Percentiles rank a stretch among this genome's conserved stretches.
Conservation (phyloP, 2,329 filamentous ascomycete species). For the Calonectria multiphialidica region DNA sequence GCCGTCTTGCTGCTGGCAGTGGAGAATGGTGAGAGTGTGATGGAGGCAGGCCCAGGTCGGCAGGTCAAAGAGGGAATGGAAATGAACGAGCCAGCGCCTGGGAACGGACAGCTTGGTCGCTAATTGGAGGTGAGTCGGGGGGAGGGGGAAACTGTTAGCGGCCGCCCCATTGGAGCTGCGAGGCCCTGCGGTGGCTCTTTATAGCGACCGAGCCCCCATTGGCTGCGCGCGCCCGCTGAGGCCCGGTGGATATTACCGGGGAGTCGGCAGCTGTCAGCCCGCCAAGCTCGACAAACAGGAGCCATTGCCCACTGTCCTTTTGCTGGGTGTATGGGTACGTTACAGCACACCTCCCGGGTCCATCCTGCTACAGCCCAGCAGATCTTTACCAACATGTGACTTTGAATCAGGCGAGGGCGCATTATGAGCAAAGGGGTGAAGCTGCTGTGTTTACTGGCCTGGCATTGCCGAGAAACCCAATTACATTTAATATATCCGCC, state of each 20-base stretch:
- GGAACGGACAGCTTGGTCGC: neutral
- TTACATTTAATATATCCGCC: neutral
- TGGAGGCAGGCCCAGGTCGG: neutral
- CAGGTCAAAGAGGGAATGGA: neutral
- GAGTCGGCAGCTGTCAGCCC: constrained; percentile 21
- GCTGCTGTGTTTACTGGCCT: neutral
- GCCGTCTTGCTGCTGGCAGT: constrained; percentile 10
- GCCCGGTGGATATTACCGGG: constrained; percentile 10
- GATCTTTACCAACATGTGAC: constrained; percentile 9
- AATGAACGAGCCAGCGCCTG: constrained; percentile 4
- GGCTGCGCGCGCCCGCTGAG: constrained; percentile 4
- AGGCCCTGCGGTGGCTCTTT: neutral
- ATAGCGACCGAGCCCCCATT: constrained; percentile 7
- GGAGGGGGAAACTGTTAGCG: constrained; percentile 7
- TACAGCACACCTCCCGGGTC: neutral
- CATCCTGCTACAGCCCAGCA: neutral
- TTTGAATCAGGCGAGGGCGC: neutral
- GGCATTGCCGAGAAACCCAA: neutral
- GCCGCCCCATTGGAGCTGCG: neutral
- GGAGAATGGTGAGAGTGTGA: constrained; percentile 11
- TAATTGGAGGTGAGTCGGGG: constrained; percentile 8
- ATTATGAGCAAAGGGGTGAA: neutral
- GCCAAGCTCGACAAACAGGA: constrained; percentile 3
- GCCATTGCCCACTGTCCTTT: neutral
- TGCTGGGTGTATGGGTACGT: neutral